These are phyloP conservation scores for Bretziella fagacearum DNA, from an alignment of 2,329 filamentous ascomycete species.

Conservation along the genomic window DNA sequence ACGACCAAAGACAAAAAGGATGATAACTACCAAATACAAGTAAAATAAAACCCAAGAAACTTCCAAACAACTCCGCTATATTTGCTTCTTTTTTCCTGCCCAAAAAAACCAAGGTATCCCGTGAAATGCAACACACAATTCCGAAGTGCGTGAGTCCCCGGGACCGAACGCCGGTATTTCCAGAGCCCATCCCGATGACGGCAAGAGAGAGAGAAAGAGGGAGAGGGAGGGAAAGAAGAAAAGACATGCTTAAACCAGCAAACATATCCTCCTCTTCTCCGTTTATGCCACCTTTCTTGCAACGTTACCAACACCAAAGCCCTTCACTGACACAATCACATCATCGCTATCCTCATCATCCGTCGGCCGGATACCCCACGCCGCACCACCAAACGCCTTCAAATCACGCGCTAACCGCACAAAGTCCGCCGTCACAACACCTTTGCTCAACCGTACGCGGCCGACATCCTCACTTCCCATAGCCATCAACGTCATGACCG, in stretches of 20 bases:
- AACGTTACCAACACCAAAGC: constrained; percentile 83
- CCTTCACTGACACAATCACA: constrained; percentile 79
- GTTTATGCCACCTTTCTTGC: constrained; percentile 64
- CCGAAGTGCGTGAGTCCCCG: not conserved
- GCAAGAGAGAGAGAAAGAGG: not conserved
- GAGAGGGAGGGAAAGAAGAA: constrained; percentile 9
- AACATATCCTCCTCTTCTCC: constrained; percentile 11
- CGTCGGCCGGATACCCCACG: constrained; percentile 73
- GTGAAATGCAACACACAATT: constrained; percentile 10
- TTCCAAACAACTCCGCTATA: constrained; percentile 14
- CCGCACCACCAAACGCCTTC: constrained; percentile 72
- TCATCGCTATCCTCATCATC: constrained; percentile 50
- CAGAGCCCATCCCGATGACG: constrained; percentile 4
- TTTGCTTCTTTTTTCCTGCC: constrained; percentile 14
- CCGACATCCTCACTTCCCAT: constrained; percentile 97
- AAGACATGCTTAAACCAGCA: not conserved
- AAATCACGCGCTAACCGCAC: constrained; percentile 71
- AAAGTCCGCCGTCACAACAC: constrained; percentile 65
- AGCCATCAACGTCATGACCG: constrained; percentile 77
- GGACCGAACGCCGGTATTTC: not conserved
- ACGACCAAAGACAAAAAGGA: constrained; percentile 1
- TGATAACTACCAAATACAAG: constrained; percentile 5
- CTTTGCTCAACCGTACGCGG: constrained; percentile 61
- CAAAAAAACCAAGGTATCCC: constrained; percentile 8
- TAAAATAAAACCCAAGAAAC: constrained; percentile 9